A percentile compares a stretch with the other conserved stretches of the same genome.
phyloP scores from a whole-genome alignment of 208 protist genomes.

The Phytomonas francai region DNA sequence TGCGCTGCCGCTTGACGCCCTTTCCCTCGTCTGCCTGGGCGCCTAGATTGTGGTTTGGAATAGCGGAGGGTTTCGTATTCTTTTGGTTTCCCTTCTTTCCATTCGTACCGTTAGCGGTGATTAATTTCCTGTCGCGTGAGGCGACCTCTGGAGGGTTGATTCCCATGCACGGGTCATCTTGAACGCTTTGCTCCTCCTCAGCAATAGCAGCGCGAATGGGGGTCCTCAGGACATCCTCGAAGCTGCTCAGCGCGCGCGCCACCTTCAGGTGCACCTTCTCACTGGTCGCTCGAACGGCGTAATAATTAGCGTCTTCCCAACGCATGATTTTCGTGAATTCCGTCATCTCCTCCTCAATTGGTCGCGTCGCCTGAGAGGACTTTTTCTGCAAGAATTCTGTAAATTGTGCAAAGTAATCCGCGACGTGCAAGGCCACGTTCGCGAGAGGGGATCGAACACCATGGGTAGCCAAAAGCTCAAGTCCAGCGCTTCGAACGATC shows the following conservation, averaged over 20 bases:
- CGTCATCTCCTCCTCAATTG: slow-evolving; percentile 83
- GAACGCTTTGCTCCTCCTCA: slow-evolving; percentile 70
- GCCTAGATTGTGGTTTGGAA: too few relatives aligned
- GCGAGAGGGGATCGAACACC: slow-evolving; percentile 36
- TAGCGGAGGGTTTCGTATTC: neutral
- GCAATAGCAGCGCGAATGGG: slow-evolving; percentile 55
- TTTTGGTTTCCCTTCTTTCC: slow-evolving; percentile 13
- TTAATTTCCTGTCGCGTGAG: slow-evolving; percentile 2
- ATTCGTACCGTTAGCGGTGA: slow-evolving; percentile 7
- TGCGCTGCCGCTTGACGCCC: slow-evolving; percentile 17
- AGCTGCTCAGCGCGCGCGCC: slow-evolving; percentile 63
- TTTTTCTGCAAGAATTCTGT: slow-evolving; percentile 32
- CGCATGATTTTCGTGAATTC: slow-evolving; percentile 87
- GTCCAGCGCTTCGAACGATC: slow-evolving; percentile 53
- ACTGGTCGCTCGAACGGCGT: slow-evolving; percentile 88
- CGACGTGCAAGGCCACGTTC: slow-evolving; percentile 71
- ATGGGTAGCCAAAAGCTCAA: slow-evolving; percentile 43
- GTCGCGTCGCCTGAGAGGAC: slow-evolving; percentile 29
- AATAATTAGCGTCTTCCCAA: slow-evolving; percentile 94
- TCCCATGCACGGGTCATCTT: slow-evolving; percentile 75
- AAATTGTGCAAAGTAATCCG: slow-evolving; percentile 84
- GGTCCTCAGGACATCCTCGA: slow-evolving; percentile 66
- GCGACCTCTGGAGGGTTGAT: slow-evolving; percentile 24
- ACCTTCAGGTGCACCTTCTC: slow-evolving; percentile 95
- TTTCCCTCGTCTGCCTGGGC: slow-evolving; percentile 3